These are phyloP conservation scores for Cystobasidiaceae sp. DNA, from an alignment of 1,284 basidiomycete species.

Conservation along the genomic window DNA sequence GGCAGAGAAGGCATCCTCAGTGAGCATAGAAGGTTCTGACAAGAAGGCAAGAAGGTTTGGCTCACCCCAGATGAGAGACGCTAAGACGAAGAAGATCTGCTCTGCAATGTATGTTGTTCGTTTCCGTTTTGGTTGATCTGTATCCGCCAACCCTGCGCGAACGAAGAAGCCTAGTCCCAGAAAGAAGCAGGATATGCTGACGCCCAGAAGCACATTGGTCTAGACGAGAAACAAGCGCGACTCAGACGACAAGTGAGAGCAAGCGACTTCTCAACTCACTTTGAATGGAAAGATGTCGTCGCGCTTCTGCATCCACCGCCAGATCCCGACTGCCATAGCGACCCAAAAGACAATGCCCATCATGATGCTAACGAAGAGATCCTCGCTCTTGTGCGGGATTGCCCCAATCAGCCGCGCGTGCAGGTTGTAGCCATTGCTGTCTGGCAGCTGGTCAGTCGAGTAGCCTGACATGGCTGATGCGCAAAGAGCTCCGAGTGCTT, in stretches of 20 bases:
- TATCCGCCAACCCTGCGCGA: conserved; percentile 14
- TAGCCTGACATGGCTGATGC: too few species aligned
- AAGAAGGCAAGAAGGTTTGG: background rate
- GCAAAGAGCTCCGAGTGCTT: too few species aligned
- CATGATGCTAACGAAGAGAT: conserved; percentile 24
- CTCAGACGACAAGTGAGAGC: background rate
- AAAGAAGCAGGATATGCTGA: conserved; percentile 16
- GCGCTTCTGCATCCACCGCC: background rate
- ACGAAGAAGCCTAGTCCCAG: conserved; percentile 17
- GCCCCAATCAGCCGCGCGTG: conserved; percentile 26
- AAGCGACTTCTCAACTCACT: background rate
- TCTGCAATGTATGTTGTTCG: conserved; percentile 12
- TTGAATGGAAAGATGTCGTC: conserved; percentile 5
- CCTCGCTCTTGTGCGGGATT: conserved; percentile 4
- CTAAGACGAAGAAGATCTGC: conserved; percentile 22
- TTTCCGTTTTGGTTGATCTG: background rate
- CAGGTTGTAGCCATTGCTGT: conserved; percentile 21
- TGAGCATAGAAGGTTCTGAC: background rate
- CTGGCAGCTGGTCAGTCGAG: conserved; percentile 4
- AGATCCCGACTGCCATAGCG: background rate
- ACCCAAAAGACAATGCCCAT: conserved; percentile 20
- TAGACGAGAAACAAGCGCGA: background rate
- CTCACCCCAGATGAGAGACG: conserved; percentile 21
- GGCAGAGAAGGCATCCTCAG: background rate
- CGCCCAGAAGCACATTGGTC: conserved; percentile 9